Evolutionary conservation across 805 yeast genomes (phyloP).

Genomic region (Monosporozyma siamensis): DNA sequence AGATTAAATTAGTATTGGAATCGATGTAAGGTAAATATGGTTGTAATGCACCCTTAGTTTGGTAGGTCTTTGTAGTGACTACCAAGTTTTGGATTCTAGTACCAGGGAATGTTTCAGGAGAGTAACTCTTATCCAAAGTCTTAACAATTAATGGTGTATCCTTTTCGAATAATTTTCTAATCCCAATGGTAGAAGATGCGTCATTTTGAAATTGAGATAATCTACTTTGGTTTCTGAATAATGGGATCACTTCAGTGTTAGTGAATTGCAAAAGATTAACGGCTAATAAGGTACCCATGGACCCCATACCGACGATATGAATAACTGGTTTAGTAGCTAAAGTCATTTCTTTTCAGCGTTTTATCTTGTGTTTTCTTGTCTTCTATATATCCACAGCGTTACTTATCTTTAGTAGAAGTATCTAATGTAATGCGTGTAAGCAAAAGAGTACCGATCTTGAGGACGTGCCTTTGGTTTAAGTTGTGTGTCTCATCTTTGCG

Average conservation of each 20-base stretch:
- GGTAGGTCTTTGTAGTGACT: constrained; percentile 72
- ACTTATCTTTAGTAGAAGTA: too few relatives aligned
- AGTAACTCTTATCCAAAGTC: constrained; percentile 9
- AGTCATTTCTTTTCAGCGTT: background rate
- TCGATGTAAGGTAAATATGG: constrained; percentile 44
- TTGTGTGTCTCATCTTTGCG: too few relatives aligned
- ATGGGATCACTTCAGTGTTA: constrained; percentile 22
- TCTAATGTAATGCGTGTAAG: too few relatives aligned
- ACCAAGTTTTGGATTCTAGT: constrained; percentile 45
- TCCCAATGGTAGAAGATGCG: constrained; percentile 14
- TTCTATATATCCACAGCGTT: too few relatives aligned
- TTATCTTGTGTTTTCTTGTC: too few relatives aligned
- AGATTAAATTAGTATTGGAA: constrained; percentile 47
- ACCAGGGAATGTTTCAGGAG: constrained; percentile 21
- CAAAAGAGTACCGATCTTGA: too few relatives aligned
- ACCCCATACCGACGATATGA: constrained; percentile 29
- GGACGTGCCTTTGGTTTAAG: too few relatives aligned
- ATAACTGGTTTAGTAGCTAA: constrained; percentile 7
- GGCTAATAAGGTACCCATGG: constrained; percentile 29
- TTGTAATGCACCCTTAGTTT: constrained; percentile 52
- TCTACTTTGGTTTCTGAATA: constrained; percentile 25
- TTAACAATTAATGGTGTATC: constrained; percentile 10
- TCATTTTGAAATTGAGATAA: constrained; percentile 17
- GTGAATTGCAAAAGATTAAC: constrained; percentile 20
- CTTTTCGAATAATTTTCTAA: constrained; percentile 17